Base-by-base conservation (phyloP, 768 basidiomycete species). In the Russula brevipes region DNA sequence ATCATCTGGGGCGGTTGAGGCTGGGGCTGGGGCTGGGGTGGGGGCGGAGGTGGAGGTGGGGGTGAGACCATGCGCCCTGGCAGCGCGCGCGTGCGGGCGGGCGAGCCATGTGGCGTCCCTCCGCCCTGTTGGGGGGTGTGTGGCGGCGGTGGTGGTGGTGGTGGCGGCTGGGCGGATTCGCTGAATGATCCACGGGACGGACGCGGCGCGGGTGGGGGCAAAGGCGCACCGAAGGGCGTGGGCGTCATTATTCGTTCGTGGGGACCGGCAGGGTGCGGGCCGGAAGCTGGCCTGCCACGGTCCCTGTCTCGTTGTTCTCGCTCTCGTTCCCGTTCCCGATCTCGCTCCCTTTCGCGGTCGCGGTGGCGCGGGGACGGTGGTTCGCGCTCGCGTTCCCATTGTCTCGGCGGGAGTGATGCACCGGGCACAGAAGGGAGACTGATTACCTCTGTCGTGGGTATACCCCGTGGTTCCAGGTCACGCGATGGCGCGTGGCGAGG, bases 191-290 rank as follows among this genome's bases (percentile, higher is more conserved):
- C 67, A 6, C 65, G 65, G 38, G 61, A 56, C 8, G 67, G 47
- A 33, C 61, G 61, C 3, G 54, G 30, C 2, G 61, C 45, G 8
- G 60, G n/a, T 38, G 49, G 41, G 14, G 61, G 57, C 16, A 50
- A 53, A 8, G 59, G 56, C 7, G 44, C 54, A 38, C 57, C 68
- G 59, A 73, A 71, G 7, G 73, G 72, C 7, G 72, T 71, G 7
- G 73, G 72, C 7, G 72, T 71, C 65, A 73, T 69, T 53, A 70
- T 49, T 24, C 72, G 72, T 24, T 75, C 74, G 41, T 72, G 71
- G 16, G 68, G 65, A 11, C 70, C 68, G 52, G 67, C 53, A 7
- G 64, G 68, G 12, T 67, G 64, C 51, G 71, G 69, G 36, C 69
- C 69, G 41, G 66, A 57, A 30, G 68, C 65, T 12, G 65, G 65